Percentiles rank a stretch among this genome's conserved stretches.
Conservation (phyloP, 2,329 filamentous ascomycete genomes). For the Neofusicoccum sp. region DNA sequence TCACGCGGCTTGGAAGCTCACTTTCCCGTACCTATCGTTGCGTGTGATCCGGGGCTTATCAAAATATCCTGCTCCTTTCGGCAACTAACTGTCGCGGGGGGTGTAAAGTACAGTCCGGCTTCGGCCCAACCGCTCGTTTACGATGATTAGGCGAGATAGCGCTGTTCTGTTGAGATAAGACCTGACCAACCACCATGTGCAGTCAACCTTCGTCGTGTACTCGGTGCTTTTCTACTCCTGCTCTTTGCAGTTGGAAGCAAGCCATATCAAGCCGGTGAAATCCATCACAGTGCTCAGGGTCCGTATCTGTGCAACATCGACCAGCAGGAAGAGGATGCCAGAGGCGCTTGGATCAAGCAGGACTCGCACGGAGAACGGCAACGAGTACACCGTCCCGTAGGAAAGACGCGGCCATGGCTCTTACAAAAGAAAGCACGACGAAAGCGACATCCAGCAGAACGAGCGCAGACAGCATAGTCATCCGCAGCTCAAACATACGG, state of each 20-base stretch:
- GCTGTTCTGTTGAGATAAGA: background rate
- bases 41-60: background rate
- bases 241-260: too few species aligned
- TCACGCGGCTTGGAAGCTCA: background rate
- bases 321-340: too few species aligned
- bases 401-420: too few species aligned
- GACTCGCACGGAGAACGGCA: too few species aligned
- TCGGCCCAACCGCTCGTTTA: background rate
- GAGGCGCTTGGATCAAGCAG: too few species aligned
- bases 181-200: background rate
- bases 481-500: background rate
- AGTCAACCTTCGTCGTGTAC: too few species aligned
- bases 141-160: conserved; percentile 1
- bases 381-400: too few species aligned
- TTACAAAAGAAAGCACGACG: too few species aligned
- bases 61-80: background rate
- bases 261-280: background rate
- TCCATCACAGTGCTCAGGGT: too few species aligned
- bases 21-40: conserved; percentile 14
- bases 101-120: conserved; percentile 3
- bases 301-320: too few species aligned
- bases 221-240: too few species aligned
- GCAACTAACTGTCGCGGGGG: background rate
- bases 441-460: background rate
- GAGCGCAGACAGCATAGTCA: background rate